These are phyloP conservation scores for Raphanus raphanistrum DNA, from an alignment of 345 rosid species.

Conservation along the genomic window DNA sequence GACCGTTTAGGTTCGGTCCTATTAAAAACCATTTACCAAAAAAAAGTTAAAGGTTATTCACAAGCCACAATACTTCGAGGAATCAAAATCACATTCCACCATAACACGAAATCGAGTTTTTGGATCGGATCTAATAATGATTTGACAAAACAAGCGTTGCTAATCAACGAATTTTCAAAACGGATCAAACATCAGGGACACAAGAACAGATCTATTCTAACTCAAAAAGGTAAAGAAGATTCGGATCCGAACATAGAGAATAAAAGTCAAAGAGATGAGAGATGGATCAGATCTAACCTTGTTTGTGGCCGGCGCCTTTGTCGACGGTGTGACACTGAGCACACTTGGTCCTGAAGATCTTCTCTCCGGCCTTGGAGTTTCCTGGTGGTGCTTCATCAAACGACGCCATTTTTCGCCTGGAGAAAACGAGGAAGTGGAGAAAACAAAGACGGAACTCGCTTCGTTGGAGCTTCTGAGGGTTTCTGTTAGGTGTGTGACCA, in stretches of 20 bases:
- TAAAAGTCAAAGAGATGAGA: conserved; percentile 8
- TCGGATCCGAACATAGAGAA: background rate
- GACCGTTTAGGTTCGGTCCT: conserved; percentile 92
- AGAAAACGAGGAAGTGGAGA: background rate
- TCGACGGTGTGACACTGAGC: conserved; percentile 77
- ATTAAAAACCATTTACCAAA: background rate
- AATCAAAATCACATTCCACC: no score
- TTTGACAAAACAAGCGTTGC: background rate
- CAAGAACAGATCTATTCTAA: background rate
- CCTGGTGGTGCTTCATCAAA: conserved; percentile 67
- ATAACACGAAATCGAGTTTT: background rate
- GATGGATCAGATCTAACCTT: conserved; percentile 42
- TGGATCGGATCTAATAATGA: conserved; percentile 22
- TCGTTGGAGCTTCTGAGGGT: conserved; percentile 26
- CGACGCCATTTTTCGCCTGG: conserved; percentile 49
- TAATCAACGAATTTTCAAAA: background rate
- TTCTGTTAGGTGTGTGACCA: background rate
- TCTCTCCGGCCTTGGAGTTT: conserved; percentile 59
- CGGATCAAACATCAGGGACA: background rate
- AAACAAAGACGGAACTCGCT: conserved; percentile 24
- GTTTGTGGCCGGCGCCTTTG: conserved; percentile 64
- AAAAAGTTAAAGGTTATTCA: background rate
- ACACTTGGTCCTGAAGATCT: conserved; percentile 69
- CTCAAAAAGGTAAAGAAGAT: background rate
- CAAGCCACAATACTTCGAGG: background rate